Evolutionary conservation across 1,284 basidiomycete species (phyloP), one percentile per base, ranked within the genome.

Genomic region (Puccinia novopanici): DNA sequence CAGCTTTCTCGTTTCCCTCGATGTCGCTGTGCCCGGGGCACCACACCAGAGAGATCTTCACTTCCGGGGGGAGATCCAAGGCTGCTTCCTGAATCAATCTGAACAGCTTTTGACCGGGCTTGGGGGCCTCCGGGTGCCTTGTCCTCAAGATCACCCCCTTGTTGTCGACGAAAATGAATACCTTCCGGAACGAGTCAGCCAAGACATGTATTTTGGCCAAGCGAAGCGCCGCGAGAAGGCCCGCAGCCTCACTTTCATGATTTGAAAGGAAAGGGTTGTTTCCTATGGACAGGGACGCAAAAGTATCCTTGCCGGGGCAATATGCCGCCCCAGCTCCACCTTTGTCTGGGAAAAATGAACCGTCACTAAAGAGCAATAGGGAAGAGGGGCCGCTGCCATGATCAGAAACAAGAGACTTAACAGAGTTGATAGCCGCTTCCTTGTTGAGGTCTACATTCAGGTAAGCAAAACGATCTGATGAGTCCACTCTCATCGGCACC

Each of bases 101-200:
- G 15, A 68, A 68, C 0, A 68, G n/a, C 8, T 40, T 6, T 45
- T 68, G 65, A 1, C 65, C 40, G 4, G 65, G 65, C 19, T 68
- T 68, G 24, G 45, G 65, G 9, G 37, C 22, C 27, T 17, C 4
- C 10, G 40, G 45, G 19, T 68, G 8, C 9, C 17, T 24, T 9
- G 42, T 48, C 24, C 65, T 22, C 0, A 2, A 0, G 1, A 68
- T 68, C 0, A 24, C 65, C 9, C 65, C 65, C 10, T n/a, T n/a
- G 10, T 67, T 67, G 17, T 67, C 65, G 19, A 68, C 13, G 9
- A 30, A 24, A 0, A 40, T 65, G 52, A 1, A n/a, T 3, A 54
- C 19, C 13, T 9, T 0, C 22, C 4, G 1, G 34, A 34, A 2
- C 1, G 1, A 2, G 1, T 34, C 17, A 19, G 5, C 8, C 0